Evolutionary conservation across 2,329 filamentous ascomycete species (phyloP), one percentile per base, ranked within the genome.

Genomic region (Penicillium psychrosexuale): DNA sequence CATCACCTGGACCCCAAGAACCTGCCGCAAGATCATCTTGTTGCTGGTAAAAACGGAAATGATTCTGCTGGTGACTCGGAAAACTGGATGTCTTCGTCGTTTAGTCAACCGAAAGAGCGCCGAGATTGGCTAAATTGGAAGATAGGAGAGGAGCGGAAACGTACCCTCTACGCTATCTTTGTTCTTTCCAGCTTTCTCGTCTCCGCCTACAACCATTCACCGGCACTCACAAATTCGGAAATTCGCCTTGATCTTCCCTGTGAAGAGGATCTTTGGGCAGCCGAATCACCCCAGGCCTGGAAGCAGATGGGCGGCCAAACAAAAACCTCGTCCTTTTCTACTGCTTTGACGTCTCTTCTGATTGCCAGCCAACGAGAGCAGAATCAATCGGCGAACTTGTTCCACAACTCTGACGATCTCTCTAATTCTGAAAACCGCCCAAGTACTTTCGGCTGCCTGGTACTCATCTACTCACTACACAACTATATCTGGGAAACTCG

Each of bases 401-500:
- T 84, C 55, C 78, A 79, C 30, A 75, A 77, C n/a, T 34, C 76
- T 8, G 76, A 78, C 40, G 82, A 86, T 8, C 66, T 81, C 1
- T 75, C 82, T 1, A 78, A 82, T 60, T 85, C 79, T 50, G 85
- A 90, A 33, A 78, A 94, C 45, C 85, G 84, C 61, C 91, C 91
- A 0, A 97, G 93, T 74, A 92, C 91, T 0, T 96, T 96, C 70
- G 94, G 93, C 8, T 96, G 91, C 69, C 80, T 97, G 30, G 83
- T 97, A 6, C 77, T 99, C 59, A 97, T 97, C 70, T 93, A 96
- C 69, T 92, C 94, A 3, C 80, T 97, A 24, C 94, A 97, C 75
- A 97, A 97, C 65, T 97, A 96, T 72, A 97, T 97, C 42, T 97
- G 94, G 94, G 93, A 97, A 74, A 97, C 92, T 0, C 83, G 93